Evolutionary conservation across 495 filamentous ascomycete species (phyloP), one percentile per base, ranked within the genome.

Genomic region (Penicillium diatomitis): DNA sequence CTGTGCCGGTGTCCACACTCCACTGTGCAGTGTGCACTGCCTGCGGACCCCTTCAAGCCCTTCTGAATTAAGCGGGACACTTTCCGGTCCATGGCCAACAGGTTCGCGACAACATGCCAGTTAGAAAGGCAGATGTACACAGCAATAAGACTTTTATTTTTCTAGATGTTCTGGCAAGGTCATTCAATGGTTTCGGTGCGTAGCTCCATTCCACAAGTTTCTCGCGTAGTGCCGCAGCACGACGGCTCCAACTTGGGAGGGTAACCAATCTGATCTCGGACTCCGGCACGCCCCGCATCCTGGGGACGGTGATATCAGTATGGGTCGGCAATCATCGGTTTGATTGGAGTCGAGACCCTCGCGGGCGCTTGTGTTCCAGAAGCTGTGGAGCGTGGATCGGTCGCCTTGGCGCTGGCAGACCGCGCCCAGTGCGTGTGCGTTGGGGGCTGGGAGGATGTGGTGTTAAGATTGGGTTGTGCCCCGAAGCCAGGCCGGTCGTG

Each of bases 301-400:
- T 52, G 51, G 54, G 58, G 52, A 37, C 50, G 53, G 54, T 68
- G 67, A 70, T 66, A 67, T 70, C 65, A 70, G 61, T 54, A 54
- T 1, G 20, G 20, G 20, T 20, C 20, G 20, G 20, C 20, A 20
- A 20, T 20, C 20, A 20, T 20, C 20, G 20, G 20, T 20, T 20
- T 66, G 64, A 62, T 56, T 54, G 40, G 33, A 46, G 40, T 54
- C 5, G 10, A 2, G 33, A 9, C 9, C 41, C 1, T 56, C 27
- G 66, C 4, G 50, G 44, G 32, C 39, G 42, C 5, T 27, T 50
- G 52, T 58, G 48, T 70, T 70, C 67, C 64, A 69, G 67, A 70
- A 70, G 65, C 49, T 70, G 65, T 68, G 67, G 67, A 66, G 58
- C 56, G 57, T 44, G 48, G 67, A 70, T 70, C 65, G 41, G 52